Evolutionary conservation across 2,329 filamentous ascomycete genomes (phyloP), one percentile per base, ranked within the genome.

Genomic region (Beauveria australis): DNA sequence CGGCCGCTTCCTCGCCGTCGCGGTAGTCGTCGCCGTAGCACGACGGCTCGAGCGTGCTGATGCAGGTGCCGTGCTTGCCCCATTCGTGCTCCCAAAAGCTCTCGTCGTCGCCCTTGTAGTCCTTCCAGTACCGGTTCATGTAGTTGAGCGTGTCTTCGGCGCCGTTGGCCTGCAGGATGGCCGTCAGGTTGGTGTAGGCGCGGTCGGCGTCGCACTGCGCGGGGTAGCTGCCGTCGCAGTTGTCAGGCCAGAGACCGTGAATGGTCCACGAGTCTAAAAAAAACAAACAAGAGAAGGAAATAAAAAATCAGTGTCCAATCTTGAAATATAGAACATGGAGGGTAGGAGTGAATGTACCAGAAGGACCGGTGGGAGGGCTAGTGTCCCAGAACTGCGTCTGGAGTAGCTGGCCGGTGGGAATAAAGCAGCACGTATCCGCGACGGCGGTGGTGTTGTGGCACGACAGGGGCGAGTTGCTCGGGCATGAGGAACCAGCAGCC

Each of bases 351-450:
- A 14, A 8, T 12, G 51, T 63, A 70, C 69, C 66, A n/a, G 64
- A 48, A 2, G 89, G 88, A 0, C 89, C 88, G 4, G 84, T 81
- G 1, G 80, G 75, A 1, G 87, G 87, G 61, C 81, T 70, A 0
- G 84, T 81, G 68, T 92, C 88, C 89, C 89, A 92, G 74, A 92
- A 91, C 67, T 92, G 89, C 2, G 89, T 91, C 71, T 85, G 83
- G 5, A 91, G 78, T 49, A 92, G 74, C 63, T 89, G 82, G 8
- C 89, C 89, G 4, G 87, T 85, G 0, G 88, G 88, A 24, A 83
- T 79, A 76, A 91, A 89, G 74, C 89, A 92, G 76, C 89, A 92
- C 7, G 85, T 81, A 67, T 91, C 79, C 55, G 78, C 71, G n/a
- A 83, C 79, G 8, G 74, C 73, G 3, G 84, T 84, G 6, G 80